These are phyloP conservation scores for Fusarium burgessii DNA, from an alignment of 2,329 filamentous ascomycete species.

Conservation along the genomic window DNA sequence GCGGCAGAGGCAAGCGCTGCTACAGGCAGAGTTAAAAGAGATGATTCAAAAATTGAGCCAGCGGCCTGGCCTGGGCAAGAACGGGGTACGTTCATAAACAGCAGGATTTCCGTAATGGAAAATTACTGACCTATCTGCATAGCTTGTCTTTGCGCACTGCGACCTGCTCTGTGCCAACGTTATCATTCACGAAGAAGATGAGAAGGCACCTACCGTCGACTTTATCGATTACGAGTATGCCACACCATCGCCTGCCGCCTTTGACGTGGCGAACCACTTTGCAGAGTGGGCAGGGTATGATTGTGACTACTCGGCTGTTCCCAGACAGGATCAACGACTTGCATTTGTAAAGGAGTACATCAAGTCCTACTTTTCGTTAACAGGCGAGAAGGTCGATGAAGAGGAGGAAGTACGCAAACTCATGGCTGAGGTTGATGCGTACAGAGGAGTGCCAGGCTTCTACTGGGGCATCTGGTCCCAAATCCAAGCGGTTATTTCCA, in stretches of 20 bases:
- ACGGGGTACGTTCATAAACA: slow-evolving; percentile 69
- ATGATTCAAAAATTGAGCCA: slow-evolving; percentile 79
- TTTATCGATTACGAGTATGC: slow-evolving; percentile 99
- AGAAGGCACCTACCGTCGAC: slow-evolving; percentile 59
- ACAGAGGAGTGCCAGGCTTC: slow-evolving; percentile 90
- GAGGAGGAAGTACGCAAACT: slow-evolving; percentile 76
- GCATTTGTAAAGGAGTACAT: slow-evolving; percentile 90
- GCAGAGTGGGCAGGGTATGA: slow-evolving; percentile 98
- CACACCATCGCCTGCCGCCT: slow-evolving; percentile 91
- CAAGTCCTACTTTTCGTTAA: slow-evolving; percentile 73
- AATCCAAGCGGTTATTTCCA: slow-evolving; percentile 92
- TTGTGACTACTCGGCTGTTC: slow-evolving; percentile 88
- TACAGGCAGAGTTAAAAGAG: slow-evolving; percentile 81
- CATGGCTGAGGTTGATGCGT: slow-evolving; percentile 84
- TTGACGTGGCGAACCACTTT: slow-evolving; percentile 98
- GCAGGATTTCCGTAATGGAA: neutral
- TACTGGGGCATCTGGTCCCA: slow-evolving; percentile 94
- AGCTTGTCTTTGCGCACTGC: slow-evolving; percentile 94
- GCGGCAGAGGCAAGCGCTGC: slow-evolving; percentile 70
- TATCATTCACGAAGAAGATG: slow-evolving; percentile 73
- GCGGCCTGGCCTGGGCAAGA: slow-evolving; percentile 79
- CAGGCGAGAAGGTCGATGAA: slow-evolving; percentile 59
- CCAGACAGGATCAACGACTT: slow-evolving; percentile 79
- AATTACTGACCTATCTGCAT: slow-evolving; percentile 28
- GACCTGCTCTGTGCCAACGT: slow-evolving; percentile 97